These are phyloP conservation scores for Ochetophila trinervis DNA, from an alignment of 306 rosid genomes.

Conservation along the genomic window DNA sequence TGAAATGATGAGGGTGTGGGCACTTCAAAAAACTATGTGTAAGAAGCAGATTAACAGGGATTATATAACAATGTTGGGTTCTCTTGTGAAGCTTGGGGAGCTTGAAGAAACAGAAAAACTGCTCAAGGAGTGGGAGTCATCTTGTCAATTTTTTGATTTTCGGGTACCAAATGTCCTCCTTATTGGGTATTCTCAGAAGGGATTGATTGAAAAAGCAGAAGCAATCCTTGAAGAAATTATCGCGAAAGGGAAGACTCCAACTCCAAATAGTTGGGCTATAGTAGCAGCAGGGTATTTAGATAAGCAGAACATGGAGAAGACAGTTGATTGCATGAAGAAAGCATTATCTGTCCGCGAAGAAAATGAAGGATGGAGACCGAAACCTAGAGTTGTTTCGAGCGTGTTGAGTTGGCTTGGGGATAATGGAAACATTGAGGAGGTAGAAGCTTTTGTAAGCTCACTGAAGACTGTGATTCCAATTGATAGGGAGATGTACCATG, in stretches of 20 bases:
- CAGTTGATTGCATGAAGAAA: conserved; percentile 53
- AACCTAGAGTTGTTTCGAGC: conserved; percentile 34
- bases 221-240: conserved; percentile 33
- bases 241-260: conserved; percentile 52
- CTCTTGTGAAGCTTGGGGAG: conserved; percentile 58
- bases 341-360: conserved; percentile 39
- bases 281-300: conserved; percentile 54
- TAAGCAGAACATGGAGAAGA: conserved; percentile 61
- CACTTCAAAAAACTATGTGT: conserved; percentile 44
- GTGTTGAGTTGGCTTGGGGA: conserved; percentile 46
- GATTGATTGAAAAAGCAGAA: conserved; percentile 51
- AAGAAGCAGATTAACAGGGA: conserved; percentile 62
- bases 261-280: conserved; percentile 72
- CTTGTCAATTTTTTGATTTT: conserved; percentile 52
- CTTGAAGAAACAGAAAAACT: conserved; percentile 46
- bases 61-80: conserved; percentile 59
- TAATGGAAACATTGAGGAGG: conserved; percentile 37
- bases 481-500: conserved; percentile 47
- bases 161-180: conserved; percentile 57
- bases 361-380: conserved; percentile 67
- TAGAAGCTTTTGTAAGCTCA: conserved; percentile 50
- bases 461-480: conserved; percentile 46
- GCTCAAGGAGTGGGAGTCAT: conserved; percentile 61
- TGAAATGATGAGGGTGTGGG: conserved; percentile 60
- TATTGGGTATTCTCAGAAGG: conserved; percentile 40